Base-by-base conservation (phyloP, 2,329 filamentous ascomycete genomes). In the Ascochyta lentis region DNA sequence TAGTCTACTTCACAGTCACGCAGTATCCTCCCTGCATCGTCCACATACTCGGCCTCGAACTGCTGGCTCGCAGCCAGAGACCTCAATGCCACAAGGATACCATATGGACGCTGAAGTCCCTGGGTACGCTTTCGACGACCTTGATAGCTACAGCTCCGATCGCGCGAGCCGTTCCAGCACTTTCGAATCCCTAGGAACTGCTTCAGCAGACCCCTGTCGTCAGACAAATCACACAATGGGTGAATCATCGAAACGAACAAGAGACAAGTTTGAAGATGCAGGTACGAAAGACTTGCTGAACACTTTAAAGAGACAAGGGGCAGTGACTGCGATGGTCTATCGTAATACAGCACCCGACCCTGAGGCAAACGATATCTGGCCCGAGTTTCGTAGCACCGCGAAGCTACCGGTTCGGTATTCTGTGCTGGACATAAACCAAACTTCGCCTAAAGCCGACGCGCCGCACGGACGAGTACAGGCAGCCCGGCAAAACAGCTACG, bases 331-430 rank as follows among this genome's bases (percentile, higher is more conserved):
- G 13, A 50, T 74, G 35, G 33, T 63, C 22, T 74, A 72, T 43
- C 55, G 56, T 23, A 60, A 45, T 9, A 37, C 49, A 15, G 37
- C 35, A 15, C 59, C 66, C 24, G 57, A 68, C 19, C 58, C 68
- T 5, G 24, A 59, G 13, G 71, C 70, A 6, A 76, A 72, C 43
- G 73, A 76, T 40, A 66, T 76, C 4, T 76, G 73, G 73, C 74
- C 73, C 7, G 56, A 68, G 9, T 67, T 70, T 22, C 71, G 73
- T 29, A 71, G 65, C 49, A 38, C 49, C 12, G 54, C 48, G 26
- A 71, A 70, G 52, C 48, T 68, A 22, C 70, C 70, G 2, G 65
- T 61, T n/a, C 61, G 50, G 2, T 73, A 74, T 49, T 56, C 52
- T 8, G 26, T 64, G 7, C 50, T 71, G 3, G 55, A 69, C 12